A percentile compares a stretch with the other conserved stretches of the same genome.
phyloP scores from a whole-genome alignment of 306 rosid species.

The Prunus mume region DNA sequence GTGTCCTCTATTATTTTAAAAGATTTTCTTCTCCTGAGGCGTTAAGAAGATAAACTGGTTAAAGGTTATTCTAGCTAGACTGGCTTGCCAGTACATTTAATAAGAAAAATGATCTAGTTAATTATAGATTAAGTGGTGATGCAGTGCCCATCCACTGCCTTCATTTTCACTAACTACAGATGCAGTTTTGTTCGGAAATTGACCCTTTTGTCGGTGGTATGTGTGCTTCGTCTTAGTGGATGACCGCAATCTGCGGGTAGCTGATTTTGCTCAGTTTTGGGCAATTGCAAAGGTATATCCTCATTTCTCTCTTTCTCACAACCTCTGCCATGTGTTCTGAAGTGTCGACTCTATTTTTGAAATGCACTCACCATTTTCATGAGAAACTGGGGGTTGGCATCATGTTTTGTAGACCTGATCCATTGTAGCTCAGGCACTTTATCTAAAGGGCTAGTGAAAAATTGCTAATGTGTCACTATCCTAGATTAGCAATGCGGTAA shows the following conservation, averaged over 20 bases:
- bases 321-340: constrained; percentile 75
- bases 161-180: constrained; percentile 81
- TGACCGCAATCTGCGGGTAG: constrained; percentile 99
- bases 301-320: constrained; percentile 70
- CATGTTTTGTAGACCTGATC: constrained; percentile 20
- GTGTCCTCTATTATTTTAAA: constrained; percentile 11
- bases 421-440: constrained; percentile 3
- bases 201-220: constrained; percentile 99
- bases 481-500: not conserved
- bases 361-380: constrained; percentile 29
- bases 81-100: constrained; percentile 44
- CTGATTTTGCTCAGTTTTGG: constrained; percentile 99
- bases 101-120: constrained; percentile 59
- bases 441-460: constrained; percentile 1
- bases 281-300: constrained; percentile 98
- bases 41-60: constrained; percentile 23
- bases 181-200: constrained; percentile 98
- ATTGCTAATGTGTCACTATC: not conserved
- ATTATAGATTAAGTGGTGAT: constrained; percentile 66
- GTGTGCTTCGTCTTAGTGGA: constrained; percentile 99
- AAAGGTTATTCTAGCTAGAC: constrained; percentile 32
- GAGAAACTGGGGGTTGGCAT: constrained; percentile 30
- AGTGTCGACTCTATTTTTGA: constrained; percentile 53
- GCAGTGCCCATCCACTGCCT: constrained; percentile 94
- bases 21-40: constrained; percentile 24